These are phyloP conservation scores for Chlorella sorokiniana DNA, from an alignment of 139 green algal genomes.

Conservation along the genomic window DNA sequence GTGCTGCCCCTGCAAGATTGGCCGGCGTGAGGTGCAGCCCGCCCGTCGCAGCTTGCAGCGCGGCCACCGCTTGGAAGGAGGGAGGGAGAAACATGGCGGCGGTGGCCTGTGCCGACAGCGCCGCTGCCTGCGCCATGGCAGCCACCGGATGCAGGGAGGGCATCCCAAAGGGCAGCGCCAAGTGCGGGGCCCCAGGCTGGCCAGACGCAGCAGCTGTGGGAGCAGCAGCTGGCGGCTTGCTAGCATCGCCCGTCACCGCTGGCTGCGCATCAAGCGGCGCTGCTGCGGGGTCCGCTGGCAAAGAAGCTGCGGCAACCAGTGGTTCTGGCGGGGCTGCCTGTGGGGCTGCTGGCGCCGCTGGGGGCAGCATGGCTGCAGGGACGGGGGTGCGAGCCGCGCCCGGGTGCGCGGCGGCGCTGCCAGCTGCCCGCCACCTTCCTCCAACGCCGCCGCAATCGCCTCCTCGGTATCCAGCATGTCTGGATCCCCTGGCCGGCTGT, in stretches of 20 bases:
- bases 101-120: background rate
- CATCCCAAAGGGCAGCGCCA: background rate
- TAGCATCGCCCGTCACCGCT: background rate
- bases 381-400: background rate
- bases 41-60: background rate
- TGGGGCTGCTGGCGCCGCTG: background rate
- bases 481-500: conserved; percentile 1
- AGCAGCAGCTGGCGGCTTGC: background rate
- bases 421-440: background rate
- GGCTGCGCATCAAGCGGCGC: background rate
- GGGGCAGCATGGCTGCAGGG: background rate
- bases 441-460: background rate
- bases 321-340: background rate
- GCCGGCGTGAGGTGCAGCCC: background rate
- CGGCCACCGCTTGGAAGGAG: conserved; percentile 4
- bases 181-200: too few relatives aligned
- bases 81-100: background rate
- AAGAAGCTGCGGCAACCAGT: background rate
- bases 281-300: background rate
- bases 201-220: background rate
- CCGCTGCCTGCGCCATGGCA: background rate
- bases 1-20: background rate
- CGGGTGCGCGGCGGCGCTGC: background rate
- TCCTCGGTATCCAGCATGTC: conserved; percentile 35
- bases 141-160: background rate